A percentile compares a stretch with the other conserved stretches of the same genome.
Conservation (phyloP, 495 filamentous ascomycete genomes). For the Penicillium coprophilum region DNA sequence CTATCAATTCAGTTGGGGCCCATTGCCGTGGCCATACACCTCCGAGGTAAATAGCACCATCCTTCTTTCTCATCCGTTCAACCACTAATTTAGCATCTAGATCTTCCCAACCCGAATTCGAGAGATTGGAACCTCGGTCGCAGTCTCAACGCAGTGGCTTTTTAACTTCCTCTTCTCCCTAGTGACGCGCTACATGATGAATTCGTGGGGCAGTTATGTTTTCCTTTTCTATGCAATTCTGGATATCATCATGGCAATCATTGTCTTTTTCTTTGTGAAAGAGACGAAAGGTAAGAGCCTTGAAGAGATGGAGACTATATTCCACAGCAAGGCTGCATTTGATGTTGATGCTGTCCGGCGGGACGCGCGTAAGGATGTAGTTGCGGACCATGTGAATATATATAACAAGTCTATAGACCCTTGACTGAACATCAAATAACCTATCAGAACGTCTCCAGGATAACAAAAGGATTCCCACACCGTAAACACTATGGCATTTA, state of each 20-base stretch:
- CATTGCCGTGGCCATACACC: slow-evolving; percentile 52
- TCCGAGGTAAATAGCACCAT: slow-evolving; percentile 29
- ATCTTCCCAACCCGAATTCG: slow-evolving; percentile 52
- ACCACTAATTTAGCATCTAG: slow-evolving; percentile 9
- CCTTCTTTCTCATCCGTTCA: not conserved
- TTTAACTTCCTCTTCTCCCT: slow-evolving; percentile 53
- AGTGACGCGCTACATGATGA: slow-evolving; percentile 50
- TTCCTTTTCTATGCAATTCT: slow-evolving; percentile 42
- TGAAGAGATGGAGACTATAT: slow-evolving; percentile 47
- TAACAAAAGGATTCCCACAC: not conserved
- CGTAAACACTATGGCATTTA: not conserved
- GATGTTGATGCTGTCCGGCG: slow-evolving; percentile 25
- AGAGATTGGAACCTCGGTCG: slow-evolving; percentile 43
- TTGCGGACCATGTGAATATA: slow-evolving; percentile 18
- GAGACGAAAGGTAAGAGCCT: slow-evolving; percentile 57
- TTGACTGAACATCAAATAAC: not conserved
- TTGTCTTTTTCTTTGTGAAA: slow-evolving; percentile 60
- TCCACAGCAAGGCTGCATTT: slow-evolving; percentile 30
- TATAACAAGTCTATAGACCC: slow-evolving; percentile 7
- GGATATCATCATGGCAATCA: slow-evolving; percentile 43
- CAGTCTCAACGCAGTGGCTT: slow-evolving; percentile 50
- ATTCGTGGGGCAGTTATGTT: slow-evolving; percentile 48
- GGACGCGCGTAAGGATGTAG: slow-evolving; percentile 10
- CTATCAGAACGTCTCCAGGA: not conserved
- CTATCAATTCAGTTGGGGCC: slow-evolving; percentile 54